Evolutionary conservation across 495 filamentous ascomycete species (phyloP).

Genomic region (Podospora pseudoanserina): DNA sequence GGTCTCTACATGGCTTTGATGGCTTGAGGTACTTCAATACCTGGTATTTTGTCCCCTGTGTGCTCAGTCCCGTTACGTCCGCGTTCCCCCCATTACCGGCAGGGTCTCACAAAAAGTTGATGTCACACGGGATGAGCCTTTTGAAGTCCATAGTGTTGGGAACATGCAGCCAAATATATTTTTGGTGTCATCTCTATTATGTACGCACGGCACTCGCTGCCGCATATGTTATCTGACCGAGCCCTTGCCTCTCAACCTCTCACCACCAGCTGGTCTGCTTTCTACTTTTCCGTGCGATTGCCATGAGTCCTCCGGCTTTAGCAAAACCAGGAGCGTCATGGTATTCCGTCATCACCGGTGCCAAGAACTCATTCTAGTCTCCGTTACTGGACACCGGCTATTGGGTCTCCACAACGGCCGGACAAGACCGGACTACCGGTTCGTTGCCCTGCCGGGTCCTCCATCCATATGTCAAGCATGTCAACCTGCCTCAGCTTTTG

Average conservation of each 20-base stretch:
- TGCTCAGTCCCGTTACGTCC: neutral
- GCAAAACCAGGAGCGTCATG: neutral
- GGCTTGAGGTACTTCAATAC: too few species aligned
- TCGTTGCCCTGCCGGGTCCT: neutral
- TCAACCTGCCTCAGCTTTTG: neutral
- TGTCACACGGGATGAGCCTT: neutral
- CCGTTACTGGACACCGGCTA: constrained; percentile 13
- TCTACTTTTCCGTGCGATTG: neutral
- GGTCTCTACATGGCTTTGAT: too few species aligned
- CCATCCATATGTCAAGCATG: neutral
- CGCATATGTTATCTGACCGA: neutral
- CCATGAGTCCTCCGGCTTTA: neutral
- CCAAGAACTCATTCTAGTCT: neutral
- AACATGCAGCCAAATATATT: too few species aligned
- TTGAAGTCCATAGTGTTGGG: neutral
- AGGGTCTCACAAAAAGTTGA: neutral
- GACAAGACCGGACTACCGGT: constrained; percentile 13
- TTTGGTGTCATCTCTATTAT: neutral
- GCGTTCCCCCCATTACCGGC: neutral
- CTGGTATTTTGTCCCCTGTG: neutral
- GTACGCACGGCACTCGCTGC: neutral
- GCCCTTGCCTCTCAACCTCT: neutral
- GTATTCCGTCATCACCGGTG: constrained; percentile 3
- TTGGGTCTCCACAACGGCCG: constrained; percentile 14
- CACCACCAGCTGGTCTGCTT: neutral